Conservation (phyloP, 331 rosid genomes). For the Erythrophleum ivorense region DNA sequence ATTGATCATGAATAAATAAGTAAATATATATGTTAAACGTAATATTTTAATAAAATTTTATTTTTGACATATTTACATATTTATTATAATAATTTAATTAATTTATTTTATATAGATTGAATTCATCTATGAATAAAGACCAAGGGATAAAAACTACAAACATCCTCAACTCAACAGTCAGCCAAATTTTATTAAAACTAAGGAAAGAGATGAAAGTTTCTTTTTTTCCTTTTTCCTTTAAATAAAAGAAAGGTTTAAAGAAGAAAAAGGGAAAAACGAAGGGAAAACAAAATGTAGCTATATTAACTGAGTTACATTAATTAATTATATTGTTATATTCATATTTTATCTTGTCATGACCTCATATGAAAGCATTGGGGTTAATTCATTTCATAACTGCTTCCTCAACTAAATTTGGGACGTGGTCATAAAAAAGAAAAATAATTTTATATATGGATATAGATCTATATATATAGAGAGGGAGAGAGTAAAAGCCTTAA, state of each 20-base stretch:
- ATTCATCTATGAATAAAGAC: too few species aligned
- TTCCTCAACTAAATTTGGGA: not conserved
- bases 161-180: too few species aligned
- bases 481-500: not conserved
- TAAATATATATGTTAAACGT: too few species aligned
- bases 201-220: not conserved
- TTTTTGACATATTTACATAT: too few species aligned
- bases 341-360: not conserved
- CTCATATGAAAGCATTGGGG: not conserved
- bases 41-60: too few species aligned
- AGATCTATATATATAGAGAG: too few species aligned
- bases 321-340: not conserved
- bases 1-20: too few species aligned
- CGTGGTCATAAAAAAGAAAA: not conserved
- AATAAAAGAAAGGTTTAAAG: not conserved
- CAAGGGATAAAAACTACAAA: too few species aligned
- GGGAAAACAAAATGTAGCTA: not conserved
- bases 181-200: too few species aligned
- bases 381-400: not conserved
- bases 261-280: not conserved
- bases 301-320: not conserved
- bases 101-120: too few species aligned
- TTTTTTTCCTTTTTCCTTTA: not conserved
- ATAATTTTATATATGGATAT: not conserved
- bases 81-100: too few species aligned